These are phyloP conservation scores for Xylaria hypoxylon DNA, from an alignment of 2,329 filamentous ascomycete genomes.

Conservation along the genomic window DNA sequence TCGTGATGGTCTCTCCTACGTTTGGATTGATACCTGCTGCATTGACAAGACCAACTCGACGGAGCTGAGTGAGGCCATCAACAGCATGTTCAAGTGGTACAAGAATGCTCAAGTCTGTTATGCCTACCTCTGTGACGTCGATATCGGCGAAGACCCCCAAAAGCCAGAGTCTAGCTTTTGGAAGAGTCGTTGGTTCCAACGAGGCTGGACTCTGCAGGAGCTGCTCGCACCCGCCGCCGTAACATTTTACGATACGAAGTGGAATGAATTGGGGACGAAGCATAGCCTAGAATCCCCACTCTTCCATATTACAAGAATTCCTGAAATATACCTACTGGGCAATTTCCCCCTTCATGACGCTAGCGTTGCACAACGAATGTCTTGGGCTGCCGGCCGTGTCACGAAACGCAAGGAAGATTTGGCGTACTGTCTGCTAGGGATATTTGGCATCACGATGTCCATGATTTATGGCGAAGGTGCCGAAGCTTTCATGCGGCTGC, in stretches of 20 bases:
- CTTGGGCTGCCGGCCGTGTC: slow-evolving; percentile 16
- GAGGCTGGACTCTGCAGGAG: slow-evolving; percentile 29
- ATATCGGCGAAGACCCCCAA: not conserved
- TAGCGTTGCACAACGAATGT: slow-evolving; percentile 33
- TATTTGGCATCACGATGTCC: slow-evolving; percentile 28
- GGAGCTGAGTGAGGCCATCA: slow-evolving; percentile 25
- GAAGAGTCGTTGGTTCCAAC: slow-evolving; percentile 27
- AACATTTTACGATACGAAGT: slow-evolving; percentile 5
- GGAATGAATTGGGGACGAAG: slow-evolving; percentile 10
- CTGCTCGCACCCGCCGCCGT: slow-evolving; percentile 12
- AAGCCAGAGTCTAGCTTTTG: slow-evolving; percentile 6
- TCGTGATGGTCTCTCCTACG: slow-evolving; percentile 7
- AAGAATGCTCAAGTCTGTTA: slow-evolving; percentile 18
- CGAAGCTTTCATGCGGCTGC: slow-evolving; percentile 21
- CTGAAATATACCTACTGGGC: slow-evolving; percentile 10
- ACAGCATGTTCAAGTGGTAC: slow-evolving; percentile 31
- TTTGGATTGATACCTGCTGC: slow-evolving; percentile 34
- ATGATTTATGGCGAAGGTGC: slow-evolving; percentile 31
- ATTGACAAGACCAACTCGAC: slow-evolving; percentile 21
- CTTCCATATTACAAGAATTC: slow-evolving; percentile 10
- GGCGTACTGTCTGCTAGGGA: slow-evolving; percentile 25
- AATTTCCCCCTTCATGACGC: not conserved
- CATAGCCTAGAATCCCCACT: not conserved
- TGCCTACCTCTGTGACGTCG: slow-evolving; percentile 24
- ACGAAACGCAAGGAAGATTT: slow-evolving; percentile 27